A percentile compares a stretch with the other conserved stretches of the same genome.
Conservation (phyloP, 2,329 filamentous ascomycete genomes). For the Cordyceps cateniannulata region DNA sequence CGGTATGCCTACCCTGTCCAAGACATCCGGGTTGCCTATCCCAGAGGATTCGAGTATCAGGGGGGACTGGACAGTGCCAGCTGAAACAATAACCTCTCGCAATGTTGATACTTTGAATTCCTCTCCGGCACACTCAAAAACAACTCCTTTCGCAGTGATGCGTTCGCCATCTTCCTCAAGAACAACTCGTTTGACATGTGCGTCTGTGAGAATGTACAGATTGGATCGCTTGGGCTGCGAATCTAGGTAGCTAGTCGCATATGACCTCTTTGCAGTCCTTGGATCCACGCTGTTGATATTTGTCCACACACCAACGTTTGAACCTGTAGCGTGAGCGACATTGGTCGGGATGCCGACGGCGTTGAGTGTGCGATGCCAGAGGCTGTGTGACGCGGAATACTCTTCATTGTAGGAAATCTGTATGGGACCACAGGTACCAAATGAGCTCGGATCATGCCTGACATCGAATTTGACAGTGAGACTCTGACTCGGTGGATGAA, state of each 20-base stretch:
- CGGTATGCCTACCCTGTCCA: neutral
- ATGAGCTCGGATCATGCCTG: slow-evolving; percentile 30
- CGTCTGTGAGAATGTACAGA: slow-evolving; percentile 29
- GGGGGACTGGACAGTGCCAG: slow-evolving; percentile 50
- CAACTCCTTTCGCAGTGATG: slow-evolving; percentile 24
- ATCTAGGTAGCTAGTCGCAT: slow-evolving; percentile 40
- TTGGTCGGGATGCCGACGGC: slow-evolving; percentile 33
- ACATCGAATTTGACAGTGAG: slow-evolving; percentile 29
- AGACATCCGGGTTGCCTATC: neutral
- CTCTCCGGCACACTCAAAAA: slow-evolving; percentile 31
- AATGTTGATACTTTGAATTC: slow-evolving; percentile 30
- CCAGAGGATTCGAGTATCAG: slow-evolving; percentile 52
- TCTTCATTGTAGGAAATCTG: slow-evolving; percentile 39
- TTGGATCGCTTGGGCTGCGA: slow-evolving; percentile 33
- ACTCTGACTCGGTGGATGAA: slow-evolving; percentile 32
- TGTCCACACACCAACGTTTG: slow-evolving; percentile 43
- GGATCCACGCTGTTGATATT: slow-evolving; percentile 43
- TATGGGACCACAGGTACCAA: slow-evolving; percentile 41
- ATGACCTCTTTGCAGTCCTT: slow-evolving; percentile 40
- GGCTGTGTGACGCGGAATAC: slow-evolving; percentile 33
- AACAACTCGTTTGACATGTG: slow-evolving; percentile 22
- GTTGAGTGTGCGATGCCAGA: slow-evolving; percentile 43
- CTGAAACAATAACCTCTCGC: slow-evolving; percentile 52
- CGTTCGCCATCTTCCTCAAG: slow-evolving; percentile 19
- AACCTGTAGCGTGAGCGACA: slow-evolving; percentile 41